These are phyloP conservation scores for Antrodiella citrinella DNA, from an alignment of 768 basidiomycete species.

Conservation along the genomic window DNA sequence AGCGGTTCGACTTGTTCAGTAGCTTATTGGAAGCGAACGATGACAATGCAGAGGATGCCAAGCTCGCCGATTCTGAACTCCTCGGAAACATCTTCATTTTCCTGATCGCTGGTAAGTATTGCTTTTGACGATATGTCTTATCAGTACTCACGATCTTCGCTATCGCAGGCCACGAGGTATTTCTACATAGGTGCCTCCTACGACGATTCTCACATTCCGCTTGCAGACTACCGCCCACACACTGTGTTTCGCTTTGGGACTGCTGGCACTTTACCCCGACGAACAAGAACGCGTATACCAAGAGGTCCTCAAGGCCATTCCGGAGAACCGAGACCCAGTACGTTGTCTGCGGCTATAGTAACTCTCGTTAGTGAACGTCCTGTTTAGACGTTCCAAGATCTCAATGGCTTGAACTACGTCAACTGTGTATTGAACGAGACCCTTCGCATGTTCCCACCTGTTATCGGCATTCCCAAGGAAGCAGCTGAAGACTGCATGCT, in stretches of 20 bases:
- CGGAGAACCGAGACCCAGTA: slow-evolving; percentile 21
- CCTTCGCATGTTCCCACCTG: slow-evolving; percentile 26
- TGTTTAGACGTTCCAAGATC: slow-evolving; percentile 24
- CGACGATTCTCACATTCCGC: no score
- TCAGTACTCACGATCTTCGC: not conserved
- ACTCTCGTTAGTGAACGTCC: no score
- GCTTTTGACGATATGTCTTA: not conserved
- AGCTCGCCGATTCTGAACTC: slow-evolving; percentile 36
- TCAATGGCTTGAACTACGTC: slow-evolving; percentile 13
- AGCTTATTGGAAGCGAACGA: slow-evolving; percentile 44
- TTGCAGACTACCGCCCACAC: slow-evolving; percentile 26
- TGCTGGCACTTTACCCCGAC: slow-evolving; percentile 32
- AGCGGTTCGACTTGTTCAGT: slow-evolving; percentile 43
- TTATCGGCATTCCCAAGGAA: slow-evolving; percentile 19
- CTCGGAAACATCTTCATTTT: slow-evolving; percentile 34
- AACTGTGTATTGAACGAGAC: slow-evolving; percentile 27
- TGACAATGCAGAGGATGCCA: slow-evolving; percentile 20
- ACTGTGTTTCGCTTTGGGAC: slow-evolving; percentile 25
- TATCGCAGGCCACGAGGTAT: slow-evolving; percentile 29
- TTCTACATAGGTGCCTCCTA: no score
- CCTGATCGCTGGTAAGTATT: slow-evolving; percentile 42
- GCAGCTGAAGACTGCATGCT: slow-evolving; percentile 21
- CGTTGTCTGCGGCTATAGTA: no score
- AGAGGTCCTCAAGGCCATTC: slow-evolving; percentile 20
- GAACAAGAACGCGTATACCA: slow-evolving; percentile 31